Conservation (phyloP, 176 grass and related monocot species). For the Neostapfia colusana region DNA sequence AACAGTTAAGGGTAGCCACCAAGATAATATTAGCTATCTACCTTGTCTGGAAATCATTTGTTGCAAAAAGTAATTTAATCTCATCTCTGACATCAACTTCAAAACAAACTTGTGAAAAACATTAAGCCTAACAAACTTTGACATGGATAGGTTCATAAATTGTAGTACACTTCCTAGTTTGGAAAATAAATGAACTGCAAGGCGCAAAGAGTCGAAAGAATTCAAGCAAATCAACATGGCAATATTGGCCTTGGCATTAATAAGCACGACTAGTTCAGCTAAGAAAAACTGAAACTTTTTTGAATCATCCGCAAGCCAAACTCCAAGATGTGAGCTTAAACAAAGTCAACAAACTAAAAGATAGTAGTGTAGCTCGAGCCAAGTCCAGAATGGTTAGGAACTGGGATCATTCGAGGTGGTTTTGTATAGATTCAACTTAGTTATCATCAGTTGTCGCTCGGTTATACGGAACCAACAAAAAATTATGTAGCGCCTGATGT, state of each 20-base stretch:
- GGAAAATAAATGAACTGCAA: background rate
- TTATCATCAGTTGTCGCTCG: background rate
- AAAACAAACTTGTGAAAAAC: background rate
- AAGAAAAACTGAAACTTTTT: constrained; percentile 6
- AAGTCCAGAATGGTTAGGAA: background rate
- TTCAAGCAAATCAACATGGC: background rate
- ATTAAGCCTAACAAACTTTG: background rate
- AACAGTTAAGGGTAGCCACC: constrained; percentile 5
- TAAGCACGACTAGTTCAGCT: background rate
- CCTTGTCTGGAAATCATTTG: background rate
- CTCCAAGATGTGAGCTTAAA: background rate
- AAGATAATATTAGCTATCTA: constrained; percentile 20
- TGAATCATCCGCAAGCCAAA: background rate
- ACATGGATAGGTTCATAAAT: background rate
- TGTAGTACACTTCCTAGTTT: background rate
- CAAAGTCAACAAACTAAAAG: background rate
- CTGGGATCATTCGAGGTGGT: background rate
- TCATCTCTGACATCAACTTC: no score
- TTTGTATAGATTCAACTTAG: background rate
- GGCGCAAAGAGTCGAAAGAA: background rate
- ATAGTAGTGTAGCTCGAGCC: background rate
- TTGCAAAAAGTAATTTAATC: no score
- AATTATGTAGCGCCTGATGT: background rate
- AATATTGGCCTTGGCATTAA: background rate
- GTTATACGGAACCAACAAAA: background rate